phyloP scores from a whole-genome alignment of 2,329 filamentous ascomycete species.

The Nothopassalora personata region DNA sequence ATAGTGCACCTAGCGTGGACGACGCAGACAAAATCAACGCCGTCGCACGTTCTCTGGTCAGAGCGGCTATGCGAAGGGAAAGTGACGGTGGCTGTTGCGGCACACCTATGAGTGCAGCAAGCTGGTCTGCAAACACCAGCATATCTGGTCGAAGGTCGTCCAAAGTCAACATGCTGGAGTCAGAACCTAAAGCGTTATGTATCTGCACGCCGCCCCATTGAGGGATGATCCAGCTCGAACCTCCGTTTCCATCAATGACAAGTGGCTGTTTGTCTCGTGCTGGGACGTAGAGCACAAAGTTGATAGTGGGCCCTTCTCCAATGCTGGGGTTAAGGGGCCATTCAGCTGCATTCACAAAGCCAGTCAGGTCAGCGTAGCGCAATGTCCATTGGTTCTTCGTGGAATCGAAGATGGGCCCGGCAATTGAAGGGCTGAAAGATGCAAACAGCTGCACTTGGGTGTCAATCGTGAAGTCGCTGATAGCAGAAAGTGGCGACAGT shows the following conservation, averaged over 20 bases:
- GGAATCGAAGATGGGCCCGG: constrained; percentile 51
- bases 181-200: constrained; percentile 51
- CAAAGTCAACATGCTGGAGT: constrained; percentile 49
- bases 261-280: constrained; percentile 60
- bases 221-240: constrained; percentile 84
- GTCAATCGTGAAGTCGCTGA: constrained; percentile 93
- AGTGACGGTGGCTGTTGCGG: constrained; percentile 73
- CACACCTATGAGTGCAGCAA: constrained; percentile 80
- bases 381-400: constrained; percentile 59
- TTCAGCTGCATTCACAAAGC: constrained; percentile 95
- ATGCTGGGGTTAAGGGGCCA: constrained; percentile 96
- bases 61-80: constrained; percentile 75
- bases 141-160: constrained; percentile 71
- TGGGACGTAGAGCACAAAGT: constrained; percentile 89
- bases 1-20: constrained; percentile 87
- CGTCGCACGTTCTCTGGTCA: constrained; percentile 78
- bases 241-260: constrained; percentile 53
- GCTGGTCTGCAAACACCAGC: constrained; percentile 83
- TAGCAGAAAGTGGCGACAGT: constrained; percentile 69
- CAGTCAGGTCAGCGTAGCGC: constrained; percentile 79
- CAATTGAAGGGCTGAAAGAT: constrained; percentile 57
- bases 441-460: constrained; percentile 95
- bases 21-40: constrained; percentile 83
- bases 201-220: constrained; percentile 85
- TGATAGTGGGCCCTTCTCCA: constrained; percentile 85